A percentile compares a stretch with the other conserved stretches of the same genome.
phyloP scores from a whole-genome alignment of 441 rosid species.

The Flueggea neowawraea region DNA sequence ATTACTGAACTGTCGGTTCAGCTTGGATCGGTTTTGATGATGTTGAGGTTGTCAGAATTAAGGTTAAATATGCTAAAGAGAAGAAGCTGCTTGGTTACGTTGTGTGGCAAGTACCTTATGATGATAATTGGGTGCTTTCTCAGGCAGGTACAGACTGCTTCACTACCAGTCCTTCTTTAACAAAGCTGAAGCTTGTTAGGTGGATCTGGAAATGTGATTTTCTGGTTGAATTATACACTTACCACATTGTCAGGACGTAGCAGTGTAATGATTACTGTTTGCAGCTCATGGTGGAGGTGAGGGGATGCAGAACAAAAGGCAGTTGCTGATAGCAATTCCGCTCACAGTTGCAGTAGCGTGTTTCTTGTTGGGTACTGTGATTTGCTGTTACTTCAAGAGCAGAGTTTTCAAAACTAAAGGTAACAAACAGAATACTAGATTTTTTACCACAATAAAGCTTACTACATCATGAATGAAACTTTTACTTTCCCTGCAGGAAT shows the following conservation, averaged over 20 bases:
- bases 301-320: neutral
- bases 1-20: conserved; percentile 4
- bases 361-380: conserved; percentile 1
- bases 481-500: too few species aligned
- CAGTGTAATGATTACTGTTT: neutral
- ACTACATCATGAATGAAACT: too few species aligned
- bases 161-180: neutral
- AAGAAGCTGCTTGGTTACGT: conserved; percentile 19
- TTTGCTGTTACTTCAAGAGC: conserved; percentile 9
- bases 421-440: neutral
- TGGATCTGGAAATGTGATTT: too few species aligned
- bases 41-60: conserved; percentile 16
- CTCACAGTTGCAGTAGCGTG: neutral
- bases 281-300: conserved; percentile 19
- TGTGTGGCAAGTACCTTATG: conserved; percentile 12
- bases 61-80: conserved; percentile 26
- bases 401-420: conserved; percentile 1
- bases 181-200: too few species aligned
- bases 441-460: too few species aligned
- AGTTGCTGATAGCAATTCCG: conserved; percentile 6
- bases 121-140: conserved; percentile 23
- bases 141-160: conserved; percentile 12
- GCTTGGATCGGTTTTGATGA: conserved; percentile 34
- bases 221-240: too few species aligned
- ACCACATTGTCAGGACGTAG: too few species aligned